Percentiles rank a stretch among this genome's conserved stretches.
phyloP scores from a whole-genome alignment of 495 filamentous ascomycete genomes.

The Aspergillus incahuasiensis region DNA sequence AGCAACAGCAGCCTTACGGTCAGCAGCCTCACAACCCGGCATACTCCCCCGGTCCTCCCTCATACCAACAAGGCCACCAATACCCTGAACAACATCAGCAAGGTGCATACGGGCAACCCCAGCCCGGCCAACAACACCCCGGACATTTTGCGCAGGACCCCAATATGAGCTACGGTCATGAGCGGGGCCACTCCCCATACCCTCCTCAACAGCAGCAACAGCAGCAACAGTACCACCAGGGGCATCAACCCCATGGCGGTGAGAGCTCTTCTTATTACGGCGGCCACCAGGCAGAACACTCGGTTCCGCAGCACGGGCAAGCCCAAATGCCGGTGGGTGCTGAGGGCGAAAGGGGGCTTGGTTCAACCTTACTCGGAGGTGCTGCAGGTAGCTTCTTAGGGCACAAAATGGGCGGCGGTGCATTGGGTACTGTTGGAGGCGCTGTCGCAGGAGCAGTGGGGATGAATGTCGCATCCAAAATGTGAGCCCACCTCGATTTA shows the following conservation, averaged over 20 bases:
- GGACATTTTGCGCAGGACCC: slow-evolving; percentile 18
- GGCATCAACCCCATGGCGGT: slow-evolving; percentile 16
- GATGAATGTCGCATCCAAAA: slow-evolving; percentile 34
- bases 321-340: slow-evolving; percentile 18
- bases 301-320: slow-evolving; percentile 14
- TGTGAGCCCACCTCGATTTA: slow-evolving; percentile 24
- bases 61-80: slow-evolving; percentile 11
- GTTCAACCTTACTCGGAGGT: slow-evolving; percentile 38
- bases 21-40: slow-evolving; percentile 17
- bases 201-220: slow-evolving; percentile 25
- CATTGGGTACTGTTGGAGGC: slow-evolving; percentile 38
- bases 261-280: slow-evolving; percentile 25
- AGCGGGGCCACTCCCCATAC: slow-evolving; percentile 29
- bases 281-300: slow-evolving; percentile 9
- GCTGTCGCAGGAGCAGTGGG: slow-evolving; percentile 43
- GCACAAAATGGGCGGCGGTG: slow-evolving; percentile 40
- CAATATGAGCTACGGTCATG: slow-evolving; percentile 18
- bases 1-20: slow-evolving; percentile 19
- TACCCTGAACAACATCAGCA: slow-evolving; percentile 14
- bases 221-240: slow-evolving; percentile 19
- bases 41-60: slow-evolving; percentile 14
- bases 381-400: slow-evolving; percentile 40
- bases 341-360: slow-evolving; percentile 40
- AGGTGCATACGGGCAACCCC: slow-evolving; percentile 5
- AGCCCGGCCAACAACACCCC: slow-evolving; percentile 3